phyloP scores from a whole-genome alignment of 768 basidiomycete genomes.

The Trametes cinnabarina region DNA sequence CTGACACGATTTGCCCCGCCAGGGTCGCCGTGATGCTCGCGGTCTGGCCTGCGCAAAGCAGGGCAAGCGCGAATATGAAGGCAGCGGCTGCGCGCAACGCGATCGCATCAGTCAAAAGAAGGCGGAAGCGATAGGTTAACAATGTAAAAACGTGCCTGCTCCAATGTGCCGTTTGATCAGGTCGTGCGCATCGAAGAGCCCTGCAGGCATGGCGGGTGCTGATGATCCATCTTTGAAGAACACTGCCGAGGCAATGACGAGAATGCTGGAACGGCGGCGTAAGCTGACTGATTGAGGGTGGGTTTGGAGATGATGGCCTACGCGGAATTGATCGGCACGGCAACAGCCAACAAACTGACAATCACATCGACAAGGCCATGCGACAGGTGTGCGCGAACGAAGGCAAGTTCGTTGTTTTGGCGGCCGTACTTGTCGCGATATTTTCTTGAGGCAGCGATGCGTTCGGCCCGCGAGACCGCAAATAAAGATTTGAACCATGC shows the following conservation, averaged over 20 bases:
- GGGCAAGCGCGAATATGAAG: slow-evolving; percentile 79
- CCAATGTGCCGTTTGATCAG: slow-evolving; percentile 68
- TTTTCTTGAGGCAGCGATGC: slow-evolving; percentile 20
- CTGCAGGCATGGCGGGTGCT: slow-evolving; percentile 50
- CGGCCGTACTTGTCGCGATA: slow-evolving; percentile 36
- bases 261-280: slow-evolving; percentile 48
- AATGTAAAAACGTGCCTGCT: slow-evolving; percentile 44
- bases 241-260: slow-evolving; percentile 78
- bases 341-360: slow-evolving; percentile 76
- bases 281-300: no score
- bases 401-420: slow-evolving; percentile 34
- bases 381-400: slow-evolving; percentile 39
- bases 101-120: slow-evolving; percentile 6
- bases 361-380: slow-evolving; percentile 46
- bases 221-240: slow-evolving; percentile 55
- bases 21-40: slow-evolving; percentile 88
- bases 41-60: slow-evolving; percentile 87
- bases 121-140: slow-evolving; percentile 1
- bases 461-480: slow-evolving; percentile 24
- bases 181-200: slow-evolving; percentile 80
- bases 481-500: slow-evolving; percentile 24
- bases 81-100: slow-evolving; percentile 58
- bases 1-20: slow-evolving; percentile 85
- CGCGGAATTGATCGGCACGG: slow-evolving; percentile 46
- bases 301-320: slow-evolving; percentile 10